These are phyloP conservation scores for Trametes versicolor DNA, from an alignment of 1,284 basidiomycete genomes.

Conservation along the genomic window DNA sequence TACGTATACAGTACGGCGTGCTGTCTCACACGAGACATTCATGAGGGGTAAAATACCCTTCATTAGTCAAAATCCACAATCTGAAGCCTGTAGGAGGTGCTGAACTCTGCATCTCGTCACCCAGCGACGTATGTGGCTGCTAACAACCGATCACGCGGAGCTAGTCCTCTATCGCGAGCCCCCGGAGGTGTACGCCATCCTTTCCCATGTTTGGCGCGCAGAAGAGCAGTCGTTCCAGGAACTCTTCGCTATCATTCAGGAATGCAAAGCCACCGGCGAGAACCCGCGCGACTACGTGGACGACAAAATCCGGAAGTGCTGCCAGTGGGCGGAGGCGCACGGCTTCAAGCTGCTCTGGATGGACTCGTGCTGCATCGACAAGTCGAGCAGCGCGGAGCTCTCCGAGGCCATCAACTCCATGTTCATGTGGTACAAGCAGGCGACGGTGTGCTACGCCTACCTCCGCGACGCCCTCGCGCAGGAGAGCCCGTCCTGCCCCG, in stretches of 20 bases:
- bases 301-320: conserved; percentile 12
- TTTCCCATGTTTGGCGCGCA: conserved; percentile 5
- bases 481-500: background rate
- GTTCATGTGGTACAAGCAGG: conserved; percentile 8
- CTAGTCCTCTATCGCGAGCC: background rate
- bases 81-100: background rate
- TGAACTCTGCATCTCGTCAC: background rate
- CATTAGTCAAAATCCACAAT: too few relatives aligned
- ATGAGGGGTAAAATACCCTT: too few relatives aligned
- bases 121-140: conserved; percentile 1
- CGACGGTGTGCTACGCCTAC: conserved; percentile 14
- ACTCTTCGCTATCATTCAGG: background rate
- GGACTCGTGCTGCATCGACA: conserved; percentile 13
- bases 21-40: too few relatives aligned
- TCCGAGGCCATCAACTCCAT: conserved; percentile 5
- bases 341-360: conserved; percentile 11
- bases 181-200: conserved; percentile 5
- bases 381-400: conserved; percentile 15
- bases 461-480: background rate
- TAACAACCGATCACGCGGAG: conserved; percentile 1
- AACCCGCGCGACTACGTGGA: conserved; percentile 6
- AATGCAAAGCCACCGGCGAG: background rate
- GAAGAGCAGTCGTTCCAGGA: conserved; percentile 5
- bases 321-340: conserved; percentile 12
- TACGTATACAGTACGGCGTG: too few relatives aligned